Conservation (phyloP, 352 stramenopile species). For the Pythium vanterpoolii region DNA sequence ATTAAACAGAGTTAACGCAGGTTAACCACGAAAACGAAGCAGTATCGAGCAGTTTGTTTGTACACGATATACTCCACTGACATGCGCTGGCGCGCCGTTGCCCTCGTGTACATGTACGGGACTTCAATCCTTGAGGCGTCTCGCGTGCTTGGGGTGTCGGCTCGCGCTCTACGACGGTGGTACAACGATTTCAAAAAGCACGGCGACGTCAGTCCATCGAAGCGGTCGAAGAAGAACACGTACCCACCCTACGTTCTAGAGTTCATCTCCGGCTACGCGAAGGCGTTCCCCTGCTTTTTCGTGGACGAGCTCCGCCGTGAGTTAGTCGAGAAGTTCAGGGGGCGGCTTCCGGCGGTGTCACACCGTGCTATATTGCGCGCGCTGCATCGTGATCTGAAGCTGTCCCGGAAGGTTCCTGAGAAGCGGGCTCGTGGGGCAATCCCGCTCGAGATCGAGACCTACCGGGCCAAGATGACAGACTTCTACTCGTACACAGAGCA, state of each 20-base stretch:
- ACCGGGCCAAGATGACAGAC: neutral
- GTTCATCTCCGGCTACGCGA: neutral
- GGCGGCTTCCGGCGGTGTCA: neutral
- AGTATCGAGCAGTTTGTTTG: too few relatives aligned
- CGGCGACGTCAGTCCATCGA: neutral
- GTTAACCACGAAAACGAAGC: too few relatives aligned
- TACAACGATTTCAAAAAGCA: neutral
- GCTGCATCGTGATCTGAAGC: neutral
- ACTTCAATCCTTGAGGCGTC: too few relatives aligned
- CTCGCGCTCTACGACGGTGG: neutral
- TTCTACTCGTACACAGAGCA: conserved; percentile 23
- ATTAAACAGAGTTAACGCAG: too few relatives aligned
- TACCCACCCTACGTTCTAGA: neutral
- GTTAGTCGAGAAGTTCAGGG: neutral
- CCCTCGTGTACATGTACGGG: neutral
- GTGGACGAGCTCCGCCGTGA: neutral
- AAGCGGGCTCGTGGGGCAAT: neutral
- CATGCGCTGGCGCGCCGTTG: neutral
- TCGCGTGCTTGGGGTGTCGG: neutral
- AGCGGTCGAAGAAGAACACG: neutral
- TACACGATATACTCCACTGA: neutral
- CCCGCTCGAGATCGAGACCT: neutral
- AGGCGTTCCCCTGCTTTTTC: neutral
- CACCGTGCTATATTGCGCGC: neutral
- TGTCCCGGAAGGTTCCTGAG: conserved; percentile 1